A percentile compares a stretch with the other conserved stretches of the same genome.
Conservation (phyloP, 164 flowering plant species). For the Warburgia ugandensis region DNA sequence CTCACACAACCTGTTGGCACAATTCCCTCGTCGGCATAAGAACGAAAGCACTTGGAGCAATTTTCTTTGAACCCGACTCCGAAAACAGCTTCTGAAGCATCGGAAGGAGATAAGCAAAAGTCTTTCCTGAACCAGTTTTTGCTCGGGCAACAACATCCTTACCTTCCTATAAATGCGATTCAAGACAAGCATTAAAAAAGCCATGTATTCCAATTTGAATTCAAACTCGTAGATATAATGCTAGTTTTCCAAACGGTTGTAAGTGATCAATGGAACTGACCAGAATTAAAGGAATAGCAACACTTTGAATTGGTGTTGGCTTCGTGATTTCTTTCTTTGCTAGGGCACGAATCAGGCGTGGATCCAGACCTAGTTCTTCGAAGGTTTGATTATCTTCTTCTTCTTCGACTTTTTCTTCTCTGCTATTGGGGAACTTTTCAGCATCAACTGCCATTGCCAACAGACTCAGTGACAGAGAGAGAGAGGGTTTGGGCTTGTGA, state of each 20-base stretch:
- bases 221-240: neutral
- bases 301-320: slow-evolving; percentile 78
- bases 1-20: slow-evolving; percentile 55
- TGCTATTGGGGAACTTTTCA: slow-evolving; percentile 3
- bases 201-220: neutral
- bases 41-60: slow-evolving; percentile 56
- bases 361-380: slow-evolving; percentile 76
- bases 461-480: no score
- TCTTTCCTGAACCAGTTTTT: slow-evolving; percentile 96
- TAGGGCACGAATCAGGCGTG: slow-evolving; percentile 69
- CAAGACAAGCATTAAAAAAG: neutral
- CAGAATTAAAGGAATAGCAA: slow-evolving; percentile 68
- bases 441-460: slow-evolving; percentile 5
- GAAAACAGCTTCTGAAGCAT: slow-evolving; percentile 78
- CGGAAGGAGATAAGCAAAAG: slow-evolving; percentile 88
- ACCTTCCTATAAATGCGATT: slow-evolving; percentile 49
- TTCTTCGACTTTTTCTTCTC: no score
- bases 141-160: slow-evolving; percentile 92
- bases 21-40: slow-evolving; percentile 91
- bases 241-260: neutral
- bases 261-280: slow-evolving; percentile 22
- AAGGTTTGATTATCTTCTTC: slow-evolving; percentile 53
- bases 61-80: slow-evolving; percentile 30
- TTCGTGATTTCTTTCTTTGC: slow-evolving; percentile 54
- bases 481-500: no score